Evolutionary conservation across 2,329 filamentous ascomycete species (phyloP).

Genomic region (Penicillium capsulatum): DNA sequence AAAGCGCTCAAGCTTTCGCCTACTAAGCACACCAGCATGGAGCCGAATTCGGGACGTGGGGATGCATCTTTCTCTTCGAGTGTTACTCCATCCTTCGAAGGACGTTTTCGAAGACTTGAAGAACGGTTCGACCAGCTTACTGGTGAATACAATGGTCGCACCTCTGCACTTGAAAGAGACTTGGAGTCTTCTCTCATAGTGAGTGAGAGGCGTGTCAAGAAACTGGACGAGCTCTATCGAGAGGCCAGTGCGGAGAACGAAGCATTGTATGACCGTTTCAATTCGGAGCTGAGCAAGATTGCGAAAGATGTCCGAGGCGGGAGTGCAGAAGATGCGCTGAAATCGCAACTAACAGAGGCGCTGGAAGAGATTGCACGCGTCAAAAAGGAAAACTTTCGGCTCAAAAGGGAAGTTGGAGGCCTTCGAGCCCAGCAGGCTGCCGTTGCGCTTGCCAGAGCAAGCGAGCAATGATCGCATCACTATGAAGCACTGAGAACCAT

Average conservation of each 20-base stretch:
- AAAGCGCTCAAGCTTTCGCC: constrained; percentile 32
- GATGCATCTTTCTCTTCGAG: constrained; percentile 14
- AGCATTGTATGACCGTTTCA: constrained; percentile 85
- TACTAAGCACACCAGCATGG: constrained; percentile 32
- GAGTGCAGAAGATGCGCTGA: constrained; percentile 74
- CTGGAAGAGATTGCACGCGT: constrained; percentile 72
- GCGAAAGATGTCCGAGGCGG: constrained; percentile 70
- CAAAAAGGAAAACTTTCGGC: constrained; percentile 78
- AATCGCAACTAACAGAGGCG: constrained; percentile 65
- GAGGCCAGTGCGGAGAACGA: constrained; percentile 89
- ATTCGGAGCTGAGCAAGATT: constrained; percentile 81
- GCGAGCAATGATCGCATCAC: constrained; percentile 21
- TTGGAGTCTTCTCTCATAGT: constrained; percentile 67
- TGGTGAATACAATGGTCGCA: constrained; percentile 57
- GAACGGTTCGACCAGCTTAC: constrained; percentile 59
- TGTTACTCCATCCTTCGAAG: constrained; percentile 27
- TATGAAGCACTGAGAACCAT: neutral
- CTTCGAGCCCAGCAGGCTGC: constrained; percentile 51
- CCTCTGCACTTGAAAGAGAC: constrained; percentile 64
- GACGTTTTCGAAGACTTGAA: constrained; percentile 64
- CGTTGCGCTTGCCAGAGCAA: constrained; percentile 29
- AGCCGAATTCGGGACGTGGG: constrained; percentile 28
- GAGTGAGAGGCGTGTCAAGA: constrained; percentile 71
- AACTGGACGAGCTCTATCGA: constrained; percentile 83
- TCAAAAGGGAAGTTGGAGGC: constrained; percentile 78